Base-by-base conservation (phyloP, 257 asterid genomes). In the Solanum sitiens region DNA sequence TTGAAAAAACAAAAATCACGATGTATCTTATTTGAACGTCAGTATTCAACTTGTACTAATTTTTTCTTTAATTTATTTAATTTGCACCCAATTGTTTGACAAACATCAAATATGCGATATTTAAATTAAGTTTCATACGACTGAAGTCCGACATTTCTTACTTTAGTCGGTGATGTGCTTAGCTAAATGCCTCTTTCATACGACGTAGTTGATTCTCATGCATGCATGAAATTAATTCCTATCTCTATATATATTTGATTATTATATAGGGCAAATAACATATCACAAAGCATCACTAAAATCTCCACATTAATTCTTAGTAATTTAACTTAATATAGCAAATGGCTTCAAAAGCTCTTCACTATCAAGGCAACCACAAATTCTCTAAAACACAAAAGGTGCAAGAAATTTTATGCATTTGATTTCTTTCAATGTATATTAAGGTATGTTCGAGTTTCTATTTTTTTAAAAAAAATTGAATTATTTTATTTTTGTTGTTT, bases 281-380 rank as follows among this genome's bases (percentile, higher is more conserved):
- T 18, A 18, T 53, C 21, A 50, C 3, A 15, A 50, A 20, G 59
- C 59, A 50, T 50, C 83, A n/a, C 83, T 76, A 4, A 42, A 76
- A 75, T 75, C 59, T 75, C 33, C 12, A 75, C 59, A 75, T 25
- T 67, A 67, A 67, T 76, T 40, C 61, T n/a, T 76, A 75, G 59
- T 23, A 27, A 70, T 70, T 40, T 7, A 3, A n/a, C 12, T n/a
- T 42, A n/a, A 61, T 40, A 33, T 72, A 72, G 47, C 14, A 76
- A 42, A 76, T 76, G 59, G 83, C 83, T 76, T 76, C 83, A 40
- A 40, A 40, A 40, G 1, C 32, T 68, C 39, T 67, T 21, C 83
- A 76, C 83, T 76, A 76, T 76, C 35, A 40, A 76, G 83, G 83
- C 59, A 76, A 40, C 13, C 83, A 42, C 23, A n/a, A 12, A 42